Evolutionary conservation across 192 early-diverging fungal species (phyloP), one percentile per base, ranked within the genome.

Genomic region (Helicostylum pulchrum): DNA sequence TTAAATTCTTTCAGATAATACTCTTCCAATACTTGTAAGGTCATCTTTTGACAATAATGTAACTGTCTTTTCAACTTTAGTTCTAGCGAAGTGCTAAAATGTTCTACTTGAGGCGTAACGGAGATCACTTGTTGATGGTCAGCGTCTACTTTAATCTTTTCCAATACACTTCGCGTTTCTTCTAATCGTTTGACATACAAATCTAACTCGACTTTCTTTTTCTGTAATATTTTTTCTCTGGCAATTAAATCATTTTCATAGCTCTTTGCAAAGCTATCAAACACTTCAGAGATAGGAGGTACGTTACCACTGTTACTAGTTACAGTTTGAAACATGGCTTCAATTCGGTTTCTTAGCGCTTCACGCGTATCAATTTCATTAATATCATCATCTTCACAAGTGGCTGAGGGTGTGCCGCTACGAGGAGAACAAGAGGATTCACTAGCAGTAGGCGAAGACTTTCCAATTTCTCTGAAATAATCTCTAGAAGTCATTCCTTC

Each of bases 401-500:
- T 9, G 4, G 7, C 36, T 9, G 36, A 39, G 1, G 36, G 36
- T 9, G 36, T 9, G 1, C 36, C 36, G 6, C 36, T 39, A 39
- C 36, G 36, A 9, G 36, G 36, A 39, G 36, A 39, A 10, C 36
- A 39, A 39, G 36, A 39, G 9, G 36, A 39, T 39, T 39, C 32
- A n/a, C 53, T 31, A 32, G 9, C 30, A 32, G 9, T 12, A 55
- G 14, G 53, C 7, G 32, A n/a, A 15, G 53, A 3, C 4, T 31
- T 21, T 31, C 31, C 30, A 15, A 55, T 31, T 5, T 34, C 53
- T 12, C 14, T 10, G 7, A 82, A 49, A 48, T 74, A 81, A 66
- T 93, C 90, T 59, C 79, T 70, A 8, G 90, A 88, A 63, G 76
- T 81, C 68, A 87, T 79, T 11, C 88, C 88, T 43, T 83, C 80